Evolutionary conservation across 257 asterid species (phyloP), one percentile per base, ranked within the genome.

Genomic region (Cordia subcordata): DNA sequence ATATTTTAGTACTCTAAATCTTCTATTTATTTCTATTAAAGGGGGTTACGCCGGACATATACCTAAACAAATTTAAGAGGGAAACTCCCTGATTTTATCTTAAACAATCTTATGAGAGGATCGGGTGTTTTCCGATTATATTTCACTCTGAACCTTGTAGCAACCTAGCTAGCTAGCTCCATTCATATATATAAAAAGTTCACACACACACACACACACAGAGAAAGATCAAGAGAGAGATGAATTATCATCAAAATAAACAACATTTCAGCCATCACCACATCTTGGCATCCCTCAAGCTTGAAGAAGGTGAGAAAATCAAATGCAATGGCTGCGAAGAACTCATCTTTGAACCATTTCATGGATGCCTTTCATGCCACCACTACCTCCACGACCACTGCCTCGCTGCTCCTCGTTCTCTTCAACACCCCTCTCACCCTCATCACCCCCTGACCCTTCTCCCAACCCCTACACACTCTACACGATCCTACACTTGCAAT

Each of bases 191-290:
- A n/a, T n/a, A n/a, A n/a, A n/a, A n/a, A n/a, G n/a, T n/a, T n/a
- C n/a, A n/a, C n/a, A n/a, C n/a, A n/a, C n/a, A n/a, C n/a, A n/a
- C n/a, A n/a, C n/a, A n/a, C 23, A 49, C 35, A 17, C 19, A 45
- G 17, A 33, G 14, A 49, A 13, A 11, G 14, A 61, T 44, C 16
- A 61, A 61, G 12, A 32, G 49, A 61, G 66, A 23, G 18, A 62
- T 62, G 69, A 62, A 62, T 53, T 45, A 55, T 8, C 69, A 57
- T 22, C 14, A 42, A 42, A 14, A 65, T n/a, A 40, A 37, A 32
- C 63, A 73, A 39, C 80, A 77, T 49, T 78, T 71, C 62, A 67
- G 75, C 71, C 83, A 77, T 68, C 65, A 60, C 55, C 82, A 73
- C 44, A 47, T 61, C 21, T 49, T 73, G 22, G 19, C 18, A 11